These are phyloP conservation scores for Tylopilus subfusipes DNA, from an alignment of 768 basidiomycete genomes.

Conservation along the genomic window DNA sequence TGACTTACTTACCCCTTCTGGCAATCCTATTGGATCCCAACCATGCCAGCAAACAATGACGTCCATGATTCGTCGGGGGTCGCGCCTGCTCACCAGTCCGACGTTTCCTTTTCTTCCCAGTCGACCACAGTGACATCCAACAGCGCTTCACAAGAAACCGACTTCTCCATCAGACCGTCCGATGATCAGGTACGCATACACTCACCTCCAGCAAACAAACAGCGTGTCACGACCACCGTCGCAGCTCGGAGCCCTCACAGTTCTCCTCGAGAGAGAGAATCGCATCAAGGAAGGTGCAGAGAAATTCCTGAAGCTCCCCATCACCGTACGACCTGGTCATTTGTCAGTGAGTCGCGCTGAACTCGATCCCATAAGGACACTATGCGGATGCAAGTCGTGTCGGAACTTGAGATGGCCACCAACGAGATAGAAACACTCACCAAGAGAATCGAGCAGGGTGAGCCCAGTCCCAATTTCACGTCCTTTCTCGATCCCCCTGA, in stretches of 20 bases:
- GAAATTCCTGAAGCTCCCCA: slow-evolving; percentile 71
- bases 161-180: slow-evolving; percentile 15
- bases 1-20: not conserved
- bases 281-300: slow-evolving; percentile 91
- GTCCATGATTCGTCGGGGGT: slow-evolving; percentile 23
- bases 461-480: not conserved
- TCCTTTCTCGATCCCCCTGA: not conserved
- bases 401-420: slow-evolving; percentile 73
- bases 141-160: slow-evolving; percentile 23
- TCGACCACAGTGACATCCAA: slow-evolving; percentile 26
- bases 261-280: slow-evolving; percentile 69
- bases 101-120: slow-evolving; percentile 30
- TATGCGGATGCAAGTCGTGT: slow-evolving; percentile 70
- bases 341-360: slow-evolving; percentile 9
- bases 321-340: slow-evolving; percentile 39
- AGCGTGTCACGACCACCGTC: slow-evolving; percentile 1
- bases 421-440: slow-evolving; percentile 67
- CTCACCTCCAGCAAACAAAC: not conserved
- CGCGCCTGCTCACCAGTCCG: slow-evolving; percentile 21
- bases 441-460: slow-evolving; percentile 47
- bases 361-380: slow-evolving; percentile 41
- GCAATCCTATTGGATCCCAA: no score
- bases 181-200: slow-evolving; percentile 31
- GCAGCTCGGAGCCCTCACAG: slow-evolving; percentile 66
- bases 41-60: slow-evolving; percentile 31